Evolutionary conservation across 352 stramenopile genomes (phyloP).

Genomic region (Pythium myriotylum): DNA sequence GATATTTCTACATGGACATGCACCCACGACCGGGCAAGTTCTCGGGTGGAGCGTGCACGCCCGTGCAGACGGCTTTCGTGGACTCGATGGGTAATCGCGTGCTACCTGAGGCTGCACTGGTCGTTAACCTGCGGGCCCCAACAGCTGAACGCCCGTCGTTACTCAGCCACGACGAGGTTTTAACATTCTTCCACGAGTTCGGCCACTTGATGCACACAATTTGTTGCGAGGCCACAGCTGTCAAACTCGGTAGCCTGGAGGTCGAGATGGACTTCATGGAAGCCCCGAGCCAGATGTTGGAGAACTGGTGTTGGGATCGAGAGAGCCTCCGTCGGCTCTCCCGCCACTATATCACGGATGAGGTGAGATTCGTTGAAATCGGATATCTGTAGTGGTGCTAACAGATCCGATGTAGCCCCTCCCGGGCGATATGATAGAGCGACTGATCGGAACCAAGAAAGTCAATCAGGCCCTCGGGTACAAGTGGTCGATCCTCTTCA

Average conservation of each 20-base stretch:
- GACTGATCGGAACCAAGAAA: constrained; percentile 88
- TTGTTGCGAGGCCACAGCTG: constrained; percentile 81
- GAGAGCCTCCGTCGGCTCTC: constrained; percentile 81
- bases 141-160: constrained; percentile 80
- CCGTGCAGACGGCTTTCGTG: constrained; percentile 78
- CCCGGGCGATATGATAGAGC: constrained; percentile 76
- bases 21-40: constrained; percentile 89
- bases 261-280: constrained; percentile 90
- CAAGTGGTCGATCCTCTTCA: constrained; percentile 83
- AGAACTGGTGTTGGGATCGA: constrained; percentile 92
- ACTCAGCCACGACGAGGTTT: constrained; percentile 82
- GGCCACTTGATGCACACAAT: constrained; percentile 91
- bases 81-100: constrained; percentile 63
- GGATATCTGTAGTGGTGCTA: too few species aligned
- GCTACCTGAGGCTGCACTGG: constrained; percentile 84
- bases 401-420: too few species aligned
- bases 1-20: constrained; percentile 90
- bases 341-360: constrained; percentile 80
- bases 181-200: constrained; percentile 92
- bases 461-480: constrained; percentile 79
- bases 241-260: constrained; percentile 74
- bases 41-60: constrained; percentile 88
- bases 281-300: constrained; percentile 91
- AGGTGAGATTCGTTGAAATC: too few species aligned
- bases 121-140: constrained; percentile 88